Percentiles rank a stretch among this genome's conserved stretches.
Evolutionary conservation across 306 rosid genomes (phyloP).

Genomic region (Quillaja saponaria): DNA sequence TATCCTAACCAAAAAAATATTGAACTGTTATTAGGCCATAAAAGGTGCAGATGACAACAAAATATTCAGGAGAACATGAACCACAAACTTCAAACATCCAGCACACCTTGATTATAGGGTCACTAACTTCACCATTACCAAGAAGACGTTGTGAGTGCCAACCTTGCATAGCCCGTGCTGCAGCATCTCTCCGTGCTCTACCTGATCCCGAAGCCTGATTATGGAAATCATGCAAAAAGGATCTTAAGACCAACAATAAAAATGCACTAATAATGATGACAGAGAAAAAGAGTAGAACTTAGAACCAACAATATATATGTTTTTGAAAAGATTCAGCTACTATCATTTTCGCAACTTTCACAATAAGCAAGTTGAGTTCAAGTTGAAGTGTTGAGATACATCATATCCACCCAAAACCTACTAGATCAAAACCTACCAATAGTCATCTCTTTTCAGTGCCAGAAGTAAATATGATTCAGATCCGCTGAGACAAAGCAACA

Average conservation of each 20-base stretch:
- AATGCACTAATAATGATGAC: background rate
- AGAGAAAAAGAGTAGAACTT: constrained; percentile 14
- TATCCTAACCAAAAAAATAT: constrained; percentile 56
- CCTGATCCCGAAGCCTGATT: constrained; percentile 80
- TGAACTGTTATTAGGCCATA: constrained; percentile 24
- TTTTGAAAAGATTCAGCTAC: constrained; percentile 13
- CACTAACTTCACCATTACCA: constrained; percentile 95
- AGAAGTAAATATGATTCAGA: too few species aligned
- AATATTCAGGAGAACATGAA: constrained; percentile 24
- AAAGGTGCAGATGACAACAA: background rate
- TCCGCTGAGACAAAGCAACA: background rate
- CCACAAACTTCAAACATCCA: constrained; percentile 26
- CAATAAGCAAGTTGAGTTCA: constrained; percentile 10
- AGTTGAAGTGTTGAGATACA: background rate
- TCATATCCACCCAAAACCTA: background rate
- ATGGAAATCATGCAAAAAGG: constrained; percentile 17
- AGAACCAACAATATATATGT: background rate
- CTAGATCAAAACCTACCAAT: background rate
- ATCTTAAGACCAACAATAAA: constrained; percentile 5
- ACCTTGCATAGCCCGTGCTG: constrained; percentile 99
- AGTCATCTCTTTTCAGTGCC: constrained; percentile 5
- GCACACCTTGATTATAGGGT: constrained; percentile 87
- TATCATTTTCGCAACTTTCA: constrained; percentile 9
- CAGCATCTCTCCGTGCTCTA: constrained; percentile 96
- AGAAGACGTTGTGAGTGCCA: constrained; percentile 98